phyloP scores from a whole-genome alignment of 352 stramenopile species.

The Globisporangium uncinulatum region DNA sequence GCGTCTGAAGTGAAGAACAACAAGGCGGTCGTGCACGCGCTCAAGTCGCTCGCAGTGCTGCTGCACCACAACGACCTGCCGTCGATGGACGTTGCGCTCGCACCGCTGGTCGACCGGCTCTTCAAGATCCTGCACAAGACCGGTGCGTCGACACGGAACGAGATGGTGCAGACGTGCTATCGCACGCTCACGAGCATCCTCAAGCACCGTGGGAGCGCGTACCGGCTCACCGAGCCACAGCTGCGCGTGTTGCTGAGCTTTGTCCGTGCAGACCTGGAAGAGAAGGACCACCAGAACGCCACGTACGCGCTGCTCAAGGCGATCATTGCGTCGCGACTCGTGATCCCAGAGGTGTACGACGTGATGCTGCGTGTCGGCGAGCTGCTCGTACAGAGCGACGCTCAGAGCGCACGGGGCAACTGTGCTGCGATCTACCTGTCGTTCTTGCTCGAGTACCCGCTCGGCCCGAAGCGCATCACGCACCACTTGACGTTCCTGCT shows the following conservation, averaged over 20 bases:
- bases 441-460: conserved; percentile 95
- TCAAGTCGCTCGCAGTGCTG: conserved; percentile 90
- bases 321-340: conserved; percentile 86
- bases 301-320: conserved; percentile 92
- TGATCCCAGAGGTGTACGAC: conserved; percentile 95
- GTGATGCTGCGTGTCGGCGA: conserved; percentile 93
- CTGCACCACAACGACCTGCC: conserved; percentile 85
- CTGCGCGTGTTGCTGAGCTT: conserved; percentile 89
- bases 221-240: conserved; percentile 62
- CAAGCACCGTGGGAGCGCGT: conserved; percentile 42
- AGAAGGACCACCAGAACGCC: conserved; percentile 93
- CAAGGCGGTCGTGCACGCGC: conserved; percentile 86
- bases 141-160: conserved; percentile 88
- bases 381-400: conserved; percentile 92
- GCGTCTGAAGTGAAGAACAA: conserved; percentile 89
- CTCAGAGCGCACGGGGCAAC: conserved; percentile 76
- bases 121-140: conserved; percentile 90
- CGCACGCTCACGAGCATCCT: conserved; percentile 90
- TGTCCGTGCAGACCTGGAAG: conserved; percentile 87
- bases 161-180: conserved; percentile 96
- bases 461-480: conserved; percentile 91
- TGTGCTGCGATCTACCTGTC: conserved; percentile 78
- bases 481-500: conserved; percentile 94
- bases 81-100: conserved; percentile 78
- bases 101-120: conserved; percentile 84